phyloP scores from a whole-genome alignment of 371 early-diverging fungal species.

The Circinella umbellata region DNA sequence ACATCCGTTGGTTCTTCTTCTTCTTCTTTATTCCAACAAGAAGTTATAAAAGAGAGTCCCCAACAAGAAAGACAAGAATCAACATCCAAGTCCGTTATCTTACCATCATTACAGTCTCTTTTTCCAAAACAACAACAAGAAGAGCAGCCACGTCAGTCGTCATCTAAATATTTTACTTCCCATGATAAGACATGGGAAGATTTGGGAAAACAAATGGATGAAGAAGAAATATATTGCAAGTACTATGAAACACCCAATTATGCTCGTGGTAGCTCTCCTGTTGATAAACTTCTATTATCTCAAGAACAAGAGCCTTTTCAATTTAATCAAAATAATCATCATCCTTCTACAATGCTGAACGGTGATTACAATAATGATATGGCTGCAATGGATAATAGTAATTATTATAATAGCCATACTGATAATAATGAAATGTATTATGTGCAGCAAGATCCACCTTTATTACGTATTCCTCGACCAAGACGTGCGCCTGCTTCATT shows the following conservation, averaged over 20 bases:
- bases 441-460: neutral
- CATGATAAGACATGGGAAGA: conserved; percentile 1
- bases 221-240: neutral
- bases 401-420: too few species aligned
- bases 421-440: too few species aligned
- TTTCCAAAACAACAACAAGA: neutral
- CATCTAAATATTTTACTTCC: neutral
- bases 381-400: neutral
- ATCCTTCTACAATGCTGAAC: too few species aligned
- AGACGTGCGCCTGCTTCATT: neutral
- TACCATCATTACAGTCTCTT: neutral
- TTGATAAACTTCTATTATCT: neutral
- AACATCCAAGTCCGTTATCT: too few species aligned
- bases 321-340: too few species aligned
- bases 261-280: neutral
- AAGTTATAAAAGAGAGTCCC: too few species aligned
- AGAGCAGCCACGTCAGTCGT: neutral
- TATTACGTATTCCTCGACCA: neutral
- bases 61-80: too few species aligned
- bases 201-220: neutral
- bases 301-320: neutral
- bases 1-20: neutral
- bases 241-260: neutral
- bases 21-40: neutral
- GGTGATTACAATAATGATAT: too few species aligned